phyloP scores from a whole-genome alignment of 1,284 basidiomycete genomes.

The Moesziomyces parantarcticus region DNA sequence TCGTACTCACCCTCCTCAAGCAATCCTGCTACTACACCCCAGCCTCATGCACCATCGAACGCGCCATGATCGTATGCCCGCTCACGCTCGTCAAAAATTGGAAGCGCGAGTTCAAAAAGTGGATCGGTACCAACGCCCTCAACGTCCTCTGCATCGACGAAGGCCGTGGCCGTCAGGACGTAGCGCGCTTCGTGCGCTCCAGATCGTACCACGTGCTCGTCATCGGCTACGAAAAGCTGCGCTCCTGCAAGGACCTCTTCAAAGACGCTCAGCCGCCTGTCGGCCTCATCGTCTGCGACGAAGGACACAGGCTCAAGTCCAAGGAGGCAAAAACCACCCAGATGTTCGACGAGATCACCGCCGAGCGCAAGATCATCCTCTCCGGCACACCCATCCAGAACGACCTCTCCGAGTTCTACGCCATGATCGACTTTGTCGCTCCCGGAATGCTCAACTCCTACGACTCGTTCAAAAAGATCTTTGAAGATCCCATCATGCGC shows the following conservation, averaged over 20 bases:
- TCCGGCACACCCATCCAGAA: constrained; percentile 98
- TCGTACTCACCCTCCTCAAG: constrained; percentile 61
- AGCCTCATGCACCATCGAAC: constrained; percentile 52
- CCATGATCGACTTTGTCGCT: constrained; percentile 96
- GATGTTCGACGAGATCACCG: constrained; percentile 84
- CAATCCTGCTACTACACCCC: constrained; percentile 63
- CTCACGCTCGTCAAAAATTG: constrained; percentile 95
- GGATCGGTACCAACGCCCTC: constrained; percentile 78
- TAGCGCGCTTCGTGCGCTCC: constrained; percentile 56
- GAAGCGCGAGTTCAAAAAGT: constrained; percentile 94
- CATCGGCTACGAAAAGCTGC: constrained; percentile 92
- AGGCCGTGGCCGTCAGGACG: constrained; percentile 41
- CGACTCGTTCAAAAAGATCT: constrained; percentile 71
- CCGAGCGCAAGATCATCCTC: constrained; percentile 80
- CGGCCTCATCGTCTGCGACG: constrained; percentile 93
- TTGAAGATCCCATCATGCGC: constrained; percentile 88
- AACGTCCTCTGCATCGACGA: constrained; percentile 81
- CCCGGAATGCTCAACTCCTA: constrained; percentile 78
- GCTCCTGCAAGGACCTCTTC: constrained; percentile 67
- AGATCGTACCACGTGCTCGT: constrained; percentile 83
- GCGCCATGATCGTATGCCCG: constrained; percentile 82
- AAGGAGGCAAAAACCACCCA: constrained; percentile 89
- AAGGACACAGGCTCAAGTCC: constrained; percentile 95
- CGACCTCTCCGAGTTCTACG: constrained; percentile 92
- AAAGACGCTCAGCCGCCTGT: constrained; percentile 75